Base-by-base conservation (phyloP, 768 basidiomycete species). In the Lepiota venenata region DNA sequence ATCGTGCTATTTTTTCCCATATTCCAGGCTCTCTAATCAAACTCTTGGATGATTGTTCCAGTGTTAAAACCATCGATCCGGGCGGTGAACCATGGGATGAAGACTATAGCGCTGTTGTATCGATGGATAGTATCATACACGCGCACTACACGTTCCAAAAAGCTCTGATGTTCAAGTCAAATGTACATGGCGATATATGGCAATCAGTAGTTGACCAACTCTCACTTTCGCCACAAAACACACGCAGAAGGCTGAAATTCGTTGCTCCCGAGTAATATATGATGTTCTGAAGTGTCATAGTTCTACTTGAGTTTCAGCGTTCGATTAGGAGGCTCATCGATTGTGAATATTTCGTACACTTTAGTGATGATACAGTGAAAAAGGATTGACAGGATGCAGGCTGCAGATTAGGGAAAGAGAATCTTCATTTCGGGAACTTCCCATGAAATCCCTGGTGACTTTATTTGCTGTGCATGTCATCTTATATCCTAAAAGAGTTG, bases 111-210 rank as follows among this genome's bases (percentile, higher is more conserved):
- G 18, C 42, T 58, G 55, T 43, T 49, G 55, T 59, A 67, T 65
- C 64, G 64, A 67, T 64, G 61, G 58, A 52, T 53, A 48, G 40
- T 39, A 52, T 40, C 47, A 47, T 47, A 62, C 67, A 66, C 64
- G 65, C 63, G 65, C 60, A 55, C 20, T 50, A 58, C 65, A 66
- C 65, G 65, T 61, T 66, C 57, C 51, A 15, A 25, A 21, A 14
- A 18, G 9, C 32, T 47, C 22, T 54, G 44, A 46, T 45, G 36
- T 38, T 21, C 25, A 25, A 25, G 36, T 38, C 41, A 37, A 37
- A 52, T 52, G 51, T 25, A 43, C 25, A 6, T 22, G 35, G 37
- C 51, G 21, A 44, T n/a, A 52, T 52, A 25, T 46, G 22, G 43
- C 42, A 38, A 46, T 52, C 36, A 39, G 15, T 45, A 36, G 10